phyloP scores from a whole-genome alignment of 1,284 basidiomycete species.

The Mycosarcoma maydis region DNA sequence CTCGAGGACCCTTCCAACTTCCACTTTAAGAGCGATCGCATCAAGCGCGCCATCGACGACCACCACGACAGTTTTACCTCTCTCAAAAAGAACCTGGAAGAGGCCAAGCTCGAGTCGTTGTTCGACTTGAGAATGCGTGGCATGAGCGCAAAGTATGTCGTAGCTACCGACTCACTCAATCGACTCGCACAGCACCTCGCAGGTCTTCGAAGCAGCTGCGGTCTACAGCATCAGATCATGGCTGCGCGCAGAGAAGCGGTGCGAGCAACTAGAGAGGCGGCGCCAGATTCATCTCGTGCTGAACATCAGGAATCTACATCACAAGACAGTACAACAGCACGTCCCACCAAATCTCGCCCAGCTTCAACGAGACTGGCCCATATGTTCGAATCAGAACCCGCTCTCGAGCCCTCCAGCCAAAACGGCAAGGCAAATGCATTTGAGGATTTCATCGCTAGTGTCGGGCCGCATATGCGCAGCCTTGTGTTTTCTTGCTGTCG shows the following conservation, averaged over 20 bases:
- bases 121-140: conserved; percentile 58
- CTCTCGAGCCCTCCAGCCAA: conserved; percentile 1
- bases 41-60: conserved; percentile 61
- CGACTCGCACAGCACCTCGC: conserved; percentile 60
- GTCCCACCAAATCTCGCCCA: conserved; percentile 1
- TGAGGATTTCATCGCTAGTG: conserved; percentile 50
- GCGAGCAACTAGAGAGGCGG: conserved; percentile 11
- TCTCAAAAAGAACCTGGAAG: conserved; percentile 58
- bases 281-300: background rate
- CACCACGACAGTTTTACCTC: conserved; percentile 62
- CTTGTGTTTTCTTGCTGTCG: conserved; percentile 55
- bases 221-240: conserved; percentile 60
- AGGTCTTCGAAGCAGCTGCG: conserved; percentile 59
- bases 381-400: conserved; percentile 20
- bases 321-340: background rate
- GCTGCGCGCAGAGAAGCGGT: conserved; percentile 32
- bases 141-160: conserved; percentile 44
- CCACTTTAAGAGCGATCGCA: conserved; percentile 52
- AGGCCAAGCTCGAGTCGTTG: conserved; percentile 58
- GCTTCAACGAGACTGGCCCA: conserved; percentile 16
- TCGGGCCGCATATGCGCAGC: conserved; percentile 64
- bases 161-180: conserved; percentile 57
- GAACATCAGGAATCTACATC: background rate
- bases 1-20: conserved; percentile 60
- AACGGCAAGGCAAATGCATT: conserved; percentile 33